Percentiles rank a stretch among this genome's conserved stretches.
phyloP scores from a whole-genome alignment of 495 filamentous ascomycete species.

The Ramalina peruviana region DNA sequence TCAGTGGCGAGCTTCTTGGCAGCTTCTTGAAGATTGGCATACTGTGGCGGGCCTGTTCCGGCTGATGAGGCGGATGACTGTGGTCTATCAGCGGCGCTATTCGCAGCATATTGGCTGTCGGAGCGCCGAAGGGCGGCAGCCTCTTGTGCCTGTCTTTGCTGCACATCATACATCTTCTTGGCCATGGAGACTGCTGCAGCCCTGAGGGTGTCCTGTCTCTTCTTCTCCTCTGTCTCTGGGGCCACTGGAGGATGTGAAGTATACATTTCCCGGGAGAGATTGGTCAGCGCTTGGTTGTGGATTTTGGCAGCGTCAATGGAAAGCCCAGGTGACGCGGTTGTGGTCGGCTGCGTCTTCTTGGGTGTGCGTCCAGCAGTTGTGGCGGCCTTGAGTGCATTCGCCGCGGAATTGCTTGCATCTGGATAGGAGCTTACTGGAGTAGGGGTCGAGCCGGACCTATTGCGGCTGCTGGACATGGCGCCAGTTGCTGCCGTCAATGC shows the following conservation, averaged over 20 bases:
- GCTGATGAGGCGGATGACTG: slow-evolving; percentile 22
- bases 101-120: slow-evolving; percentile 26
- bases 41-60: slow-evolving; percentile 27
- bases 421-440: slow-evolving; percentile 33
- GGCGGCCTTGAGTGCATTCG: slow-evolving; percentile 55
- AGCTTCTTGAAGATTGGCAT: slow-evolving; percentile 60
- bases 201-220: slow-evolving; percentile 52
- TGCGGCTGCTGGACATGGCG: slow-evolving; percentile 48
- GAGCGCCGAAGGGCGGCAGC: slow-evolving; percentile 14
- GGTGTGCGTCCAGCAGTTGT: slow-evolving; percentile 38
- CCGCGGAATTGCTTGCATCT: slow-evolving; percentile 42
- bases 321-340: slow-evolving; percentile 14
- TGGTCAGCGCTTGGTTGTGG: slow-evolving; percentile 34
- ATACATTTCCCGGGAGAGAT: slow-evolving; percentile 49
- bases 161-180: slow-evolving; percentile 61
- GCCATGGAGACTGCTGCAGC: slow-evolving; percentile 82
- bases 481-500: slow-evolving; percentile 61
- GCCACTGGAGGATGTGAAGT: slow-evolving; percentile 61
- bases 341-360: neutral
- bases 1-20: slow-evolving; percentile 75
- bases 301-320: slow-evolving; percentile 44
- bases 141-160: slow-evolving; percentile 42
- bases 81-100: slow-evolving; percentile 25
- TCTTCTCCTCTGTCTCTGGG: slow-evolving; percentile 58
- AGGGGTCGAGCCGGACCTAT: slow-evolving; percentile 54